Evolutionary conservation across 805 yeast genomes (phyloP), one percentile per base, ranked within the genome.

Genomic region (Lachancea meyersii): DNA sequence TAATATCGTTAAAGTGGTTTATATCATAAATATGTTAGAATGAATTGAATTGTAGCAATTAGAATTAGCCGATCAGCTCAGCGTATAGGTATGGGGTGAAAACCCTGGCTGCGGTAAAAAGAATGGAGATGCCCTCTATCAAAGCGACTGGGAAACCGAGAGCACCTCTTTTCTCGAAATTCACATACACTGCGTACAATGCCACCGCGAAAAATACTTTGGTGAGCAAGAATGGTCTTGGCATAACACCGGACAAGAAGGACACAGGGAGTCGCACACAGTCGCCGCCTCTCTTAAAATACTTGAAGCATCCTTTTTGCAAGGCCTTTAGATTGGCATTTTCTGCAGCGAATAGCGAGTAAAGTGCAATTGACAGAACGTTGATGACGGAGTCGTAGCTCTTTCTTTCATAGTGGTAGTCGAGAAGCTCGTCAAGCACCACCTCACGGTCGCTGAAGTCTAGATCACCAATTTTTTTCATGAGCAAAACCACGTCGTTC

Each of bases 201-300:
- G 96, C 97, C 39, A 93, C 97, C 37, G 82, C 73, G 65, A 86
- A 86, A 66, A 93, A 93, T 54, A 91, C 96, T 63, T 80, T 76
- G 57, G 94, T 79, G 48, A 93, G 72, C 36, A 77, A 55, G 59
- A 76, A 68, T 11, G 97, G 96, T 51, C 71, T 73, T 37, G 95
- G 94, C 43, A 77, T 65, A 56, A 87, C 70, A 13, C 97, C 98
- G 44, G 89, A 74, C 41, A 93, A 73, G 55, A 93, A 76, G 4
- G 86, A 82, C 41, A 87, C 81, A 5, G 98, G 98, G 5, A 82
- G 82, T 17, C 65, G 60, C 16, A 86, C 77, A 57, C 88, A 82
- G 40, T 71, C 78, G 18, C 97, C 97, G 32, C 97, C 98, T 40
- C 76, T 72, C 59, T 73, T 67, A 72, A 93, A 87, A 65, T 93